Evolutionary conservation across 805 yeast species (phyloP), one percentile per base, ranked within the genome.

Genomic region (Yarrowia sp.): DNA sequence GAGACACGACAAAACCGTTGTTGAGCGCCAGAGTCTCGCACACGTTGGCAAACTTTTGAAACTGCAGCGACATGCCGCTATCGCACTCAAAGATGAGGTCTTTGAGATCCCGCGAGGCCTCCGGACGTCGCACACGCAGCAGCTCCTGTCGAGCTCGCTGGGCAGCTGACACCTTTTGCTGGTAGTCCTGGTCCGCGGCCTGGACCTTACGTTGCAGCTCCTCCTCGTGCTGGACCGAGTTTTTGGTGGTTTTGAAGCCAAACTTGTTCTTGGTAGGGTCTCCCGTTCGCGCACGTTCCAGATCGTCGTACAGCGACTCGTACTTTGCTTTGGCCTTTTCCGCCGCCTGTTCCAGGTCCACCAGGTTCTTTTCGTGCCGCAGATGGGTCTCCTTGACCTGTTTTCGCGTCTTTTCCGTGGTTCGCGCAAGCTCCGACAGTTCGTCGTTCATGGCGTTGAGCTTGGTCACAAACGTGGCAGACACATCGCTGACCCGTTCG

Each of bases 211-310:
- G 78, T 67, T 83, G 85, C 19, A 93, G 79, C 58, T 92, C 97
- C 72, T 93, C 98, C 73, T 95, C 98, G 73, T 87, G 89, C 76
- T 93, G 98, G 56, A 82, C 84, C 1, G 89, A 85, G 0, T 92
- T 86, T 69, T 87, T 88, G 43, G 90, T 83, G 66, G 89, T 88
- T 72, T 90, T 90, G 73, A 95, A 81, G 2, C 93, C 77, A 61
- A 92, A 86, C 67, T 89, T 88, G 70, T 90, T 90, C 75, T 89
- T 90, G 65, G 88, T 82, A 21, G 96, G 97, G 73, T 93, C 98
- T 0, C 90, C 82, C 46, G 85, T 81, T 71, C 88, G 85, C 48
- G 92, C 81, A 70, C 88, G 87, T 69, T 93, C 98, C 74, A 90
- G 83, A 70, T 95, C 98, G 63, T 86, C 88, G 71, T 97, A 91